Evolutionary conservation across 176 grass and related monocot genomes (phyloP).

Genomic region (barley (Hordeum vulgare)): MorexV3_pseudomolecules_assembly NC_058521.1:53869680-53870179

Average conservation of each 20-base stretch:
- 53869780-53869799: slow-evolving; percentile 83
- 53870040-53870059: not conserved
- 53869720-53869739: slow-evolving; percentile 94
- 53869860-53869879: slow-evolving; percentile 46
- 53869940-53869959: no score
- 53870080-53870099: slow-evolving; percentile 7
- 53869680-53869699: not conserved
- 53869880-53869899: not conserved
- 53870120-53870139: not conserved
- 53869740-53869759: slow-evolving; percentile 68
- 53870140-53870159: no score
- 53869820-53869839: slow-evolving; percentile 63
- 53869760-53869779: slow-evolving; percentile 65
- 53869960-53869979: no score
- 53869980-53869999: no score
- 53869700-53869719: slow-evolving; percentile 49
- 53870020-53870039: no score
- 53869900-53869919: not conserved
- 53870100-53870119: not conserved
- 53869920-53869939: not conserved
- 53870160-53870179: no score
- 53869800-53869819: slow-evolving; percentile 63
- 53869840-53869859: slow-evolving; percentile 70
- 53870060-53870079: slow-evolving; percentile 22
- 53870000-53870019: no score